Base-by-base conservation (phyloP, 192 early-diverging fungal species). In the Coemansia sp. region DNA sequence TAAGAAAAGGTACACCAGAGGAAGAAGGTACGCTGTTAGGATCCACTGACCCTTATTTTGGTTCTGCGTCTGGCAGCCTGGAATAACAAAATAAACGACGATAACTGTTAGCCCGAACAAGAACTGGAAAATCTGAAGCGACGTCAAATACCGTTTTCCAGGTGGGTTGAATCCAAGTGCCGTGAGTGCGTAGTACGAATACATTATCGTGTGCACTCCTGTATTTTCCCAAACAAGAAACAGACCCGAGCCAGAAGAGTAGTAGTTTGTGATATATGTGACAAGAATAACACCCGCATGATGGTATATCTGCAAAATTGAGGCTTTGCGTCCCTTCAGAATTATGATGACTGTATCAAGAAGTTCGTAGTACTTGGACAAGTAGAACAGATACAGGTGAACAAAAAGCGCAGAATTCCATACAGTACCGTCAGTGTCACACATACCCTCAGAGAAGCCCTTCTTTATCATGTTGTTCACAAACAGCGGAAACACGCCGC, bases 131-230 rank as follows among this genome's bases (percentile, higher is more conserved):
- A 94, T 94, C 77, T 94, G 93, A 81, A 92, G 87, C 59, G 79
- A 75, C 20, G 93, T 94, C 57, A 94, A 69, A 63, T 90, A 92
- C 73, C 87, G 79, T 72, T 94, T 94, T 60, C 89, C 88, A 20
- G 91, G 91, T 13, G 89, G 88, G 71, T 85, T 85, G 48, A 91
- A 62, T 35, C 90, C 90, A 40, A 91, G 58, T 28, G 83, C 87
- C 8, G 91, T 92, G 51, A 85, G 70, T 23, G 89, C 86, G 64
- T 93, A 94, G 83, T 93, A 93, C 56, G 75, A 69, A 79, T 94
- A 94, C 93, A 94, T 94, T 58, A 94, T 66, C 30, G 91, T 88
- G 81, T 94, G 91, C 31, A 94, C 89, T 68, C 92, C 90, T 1
- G 91, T 88, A 79, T 94, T 94, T 51, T 77, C 75, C 70, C 69